Conservation (phyloP, 805 yeast species). For the Candida chauliodis region DNA sequence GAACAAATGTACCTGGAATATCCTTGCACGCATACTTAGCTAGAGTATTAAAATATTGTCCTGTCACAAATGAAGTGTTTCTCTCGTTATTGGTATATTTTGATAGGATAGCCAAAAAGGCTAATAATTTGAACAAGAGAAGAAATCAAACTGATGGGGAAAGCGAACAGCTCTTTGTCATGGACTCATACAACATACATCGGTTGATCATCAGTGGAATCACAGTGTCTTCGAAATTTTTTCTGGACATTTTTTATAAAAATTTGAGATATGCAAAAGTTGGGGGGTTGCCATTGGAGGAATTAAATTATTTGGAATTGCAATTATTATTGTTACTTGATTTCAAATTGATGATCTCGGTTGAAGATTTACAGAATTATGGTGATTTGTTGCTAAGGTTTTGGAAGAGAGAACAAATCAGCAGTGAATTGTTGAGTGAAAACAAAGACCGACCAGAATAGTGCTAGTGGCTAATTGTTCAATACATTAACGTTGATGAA, state of each 20-base stretch:
- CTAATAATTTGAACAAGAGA: constrained; percentile 46
- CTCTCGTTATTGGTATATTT: constrained; percentile 86
- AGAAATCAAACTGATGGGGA: constrained; percentile 16
- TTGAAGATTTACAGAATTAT: constrained; percentile 86
- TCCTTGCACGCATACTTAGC: constrained; percentile 83
- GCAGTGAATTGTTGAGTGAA: constrained; percentile 30
- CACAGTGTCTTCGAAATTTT: constrained; percentile 92
- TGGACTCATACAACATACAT: constrained; percentile 95
- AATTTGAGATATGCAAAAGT: constrained; percentile 93
- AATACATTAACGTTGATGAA: no score
- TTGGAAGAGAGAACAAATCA: constrained; percentile 69
- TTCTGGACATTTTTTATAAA: constrained; percentile 90
- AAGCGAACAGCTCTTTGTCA: constrained; percentile 69
- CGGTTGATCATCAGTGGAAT: constrained; percentile 90
- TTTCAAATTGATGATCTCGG: constrained; percentile 80
- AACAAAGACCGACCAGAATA: constrained; percentile 1
- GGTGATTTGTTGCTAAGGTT: constrained; percentile 82
- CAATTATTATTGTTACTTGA: constrained; percentile 83
- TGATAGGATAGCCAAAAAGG: constrained; percentile 86
- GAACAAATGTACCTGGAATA: constrained; percentile 95
- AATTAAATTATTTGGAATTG: constrained; percentile 85
- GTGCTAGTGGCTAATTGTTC: no score
- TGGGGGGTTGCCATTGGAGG: constrained; percentile 92
- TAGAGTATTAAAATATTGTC: constrained; percentile 92
- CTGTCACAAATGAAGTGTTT: constrained; percentile 97